Base-by-base conservation (phyloP, 352 stramenopile species). In the Lagenidium giganteum region DNA sequence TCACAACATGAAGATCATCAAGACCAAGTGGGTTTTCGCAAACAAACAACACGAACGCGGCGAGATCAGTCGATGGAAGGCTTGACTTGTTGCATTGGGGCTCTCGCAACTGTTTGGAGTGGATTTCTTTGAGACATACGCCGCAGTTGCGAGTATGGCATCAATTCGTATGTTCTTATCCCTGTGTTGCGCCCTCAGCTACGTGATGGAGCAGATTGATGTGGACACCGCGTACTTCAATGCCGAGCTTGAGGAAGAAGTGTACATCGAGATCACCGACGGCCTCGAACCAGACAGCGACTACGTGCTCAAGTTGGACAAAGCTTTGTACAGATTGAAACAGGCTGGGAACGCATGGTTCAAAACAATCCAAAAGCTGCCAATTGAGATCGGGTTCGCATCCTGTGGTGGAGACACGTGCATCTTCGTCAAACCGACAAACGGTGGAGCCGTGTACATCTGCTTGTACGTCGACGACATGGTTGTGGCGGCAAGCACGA, bases 161-260 rank as follows among this genome's bases (percentile, higher is more conserved):
- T 68, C 58, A 3, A 57, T 81, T n/a, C 46, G 58, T 25, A 24
- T 66, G 9, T 31, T 57, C 5, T 18, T 67, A 0, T 20, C 56
- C 5, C 23, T 65, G 3, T 37, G 40, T 12, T 47, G 39, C 21
- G 4, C 16, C 0, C 18, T 39, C 12, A 41, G 31, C 9, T 64
- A 62, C 18, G 33, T 56, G 5, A 61, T 70, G 21, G 18, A 62
- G 24, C 61, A 71, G 17, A 29, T 65, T 22, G 54, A 76, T 27
- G 57, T 57, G 3, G 57, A 71, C 13, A 70, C 52, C 8, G 61
- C 51, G 16, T 76, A 69, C 24, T 26, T 67, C 1, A 55, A 69
- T 30, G 60, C 44, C 13, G 40, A 57, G 23, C 32, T 62, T 2
- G 30, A 68, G 27, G 45, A 61, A 38, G 48, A 27, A 23, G 33